Conservation (phyloP, 352 stramenopile species). For the Phytopythium mirpurense region DNA sequence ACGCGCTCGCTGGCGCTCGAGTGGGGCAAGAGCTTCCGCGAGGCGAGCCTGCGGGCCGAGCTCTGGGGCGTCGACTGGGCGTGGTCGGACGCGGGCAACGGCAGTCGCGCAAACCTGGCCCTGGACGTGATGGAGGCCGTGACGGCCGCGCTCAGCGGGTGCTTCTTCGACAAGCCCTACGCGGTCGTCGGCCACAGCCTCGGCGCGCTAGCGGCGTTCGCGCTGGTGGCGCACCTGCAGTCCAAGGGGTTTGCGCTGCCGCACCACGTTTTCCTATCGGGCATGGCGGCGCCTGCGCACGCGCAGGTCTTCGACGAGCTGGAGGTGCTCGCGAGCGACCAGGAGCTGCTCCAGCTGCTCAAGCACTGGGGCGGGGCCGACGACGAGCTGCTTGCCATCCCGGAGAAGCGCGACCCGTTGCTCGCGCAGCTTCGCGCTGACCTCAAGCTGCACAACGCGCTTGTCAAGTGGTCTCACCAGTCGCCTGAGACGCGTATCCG, state of each 20-base stretch:
- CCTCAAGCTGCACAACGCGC: constrained; percentile 44
- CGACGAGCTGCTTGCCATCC: constrained; percentile 41
- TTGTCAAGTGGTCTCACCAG: constrained; percentile 36
- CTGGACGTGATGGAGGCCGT: constrained; percentile 32
- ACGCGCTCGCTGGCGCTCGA: constrained; percentile 38
- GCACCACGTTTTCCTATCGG: constrained; percentile 58
- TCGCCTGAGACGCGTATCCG: constrained; percentile 18
- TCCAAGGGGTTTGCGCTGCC: constrained; percentile 39
- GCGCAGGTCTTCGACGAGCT: constrained; percentile 31
- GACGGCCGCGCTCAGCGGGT: constrained; percentile 27
- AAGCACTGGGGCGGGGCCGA: constrained; percentile 59
- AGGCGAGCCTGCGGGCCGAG: constrained; percentile 32
- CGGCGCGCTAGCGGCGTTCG: constrained; percentile 51
- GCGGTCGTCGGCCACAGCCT: constrained; percentile 65
- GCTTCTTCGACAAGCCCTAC: constrained; percentile 77
- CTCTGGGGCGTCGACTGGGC: constrained; percentile 64
- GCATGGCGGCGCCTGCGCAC: constrained; percentile 24
- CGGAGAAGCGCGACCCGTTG: constrained; percentile 28
- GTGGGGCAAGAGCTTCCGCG: constrained; percentile 35
- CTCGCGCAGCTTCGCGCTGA: constrained; percentile 32
- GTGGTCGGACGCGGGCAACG: constrained; percentile 14
- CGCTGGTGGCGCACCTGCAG: constrained; percentile 41
- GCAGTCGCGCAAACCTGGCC: constrained; percentile 8
- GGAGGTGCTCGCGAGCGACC: constrained; percentile 22
- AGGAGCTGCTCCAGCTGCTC: constrained; percentile 36